Base-by-base conservation (phyloP, 306 rosid genomes). In the Castanopsis chinensis region DNA sequence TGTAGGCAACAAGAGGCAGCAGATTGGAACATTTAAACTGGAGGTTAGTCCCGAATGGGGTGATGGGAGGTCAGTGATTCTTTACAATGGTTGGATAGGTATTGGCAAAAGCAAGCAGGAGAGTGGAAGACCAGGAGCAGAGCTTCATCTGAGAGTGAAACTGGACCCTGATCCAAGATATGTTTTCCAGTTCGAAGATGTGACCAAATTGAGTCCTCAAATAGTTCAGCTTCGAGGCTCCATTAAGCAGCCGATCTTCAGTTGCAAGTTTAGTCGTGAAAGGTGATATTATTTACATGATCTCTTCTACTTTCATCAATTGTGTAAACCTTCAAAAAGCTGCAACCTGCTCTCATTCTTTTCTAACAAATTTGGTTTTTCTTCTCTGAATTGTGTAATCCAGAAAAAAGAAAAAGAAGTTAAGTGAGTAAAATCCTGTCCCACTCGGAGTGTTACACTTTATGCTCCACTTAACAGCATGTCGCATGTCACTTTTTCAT, bases 111-210 rank as follows among this genome's bases (percentile, higher is more conserved):
- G 82, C 81, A 94, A 90, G 82, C 87, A 77, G 59, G 97, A 89
- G 65, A 80, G 53, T 60, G 93, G 91, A 82, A 92, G 87, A 73
- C 82, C 85, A 1, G 90, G 87, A 75, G 87, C 86, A 0, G 97
- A 94, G 89, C 90, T 94, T 80, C 98, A 94, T 83, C 80, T 92
- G 83, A 94, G 88, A 85, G 90, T 94, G 51, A 92, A 91, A 82
- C 79, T 92, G 27, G 97, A 94, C 83, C 96, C 98, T 65, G 98
- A 94, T 84, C 98, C 97, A 17, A 85, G 98, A 92, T 94, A 92
- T 70, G 89, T 94, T 10, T 93, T 94, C 81, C 91, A 87, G 87
- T 94, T 92, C 82, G 97, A 92, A 74, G 98, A 94, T 75, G 69
- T 81, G 9, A 89, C 94, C 6, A 86, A 78, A 80, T 79, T 88